Conservation (phyloP, 2,329 filamentous ascomycete species). For the Alternaria triticina region DNA sequence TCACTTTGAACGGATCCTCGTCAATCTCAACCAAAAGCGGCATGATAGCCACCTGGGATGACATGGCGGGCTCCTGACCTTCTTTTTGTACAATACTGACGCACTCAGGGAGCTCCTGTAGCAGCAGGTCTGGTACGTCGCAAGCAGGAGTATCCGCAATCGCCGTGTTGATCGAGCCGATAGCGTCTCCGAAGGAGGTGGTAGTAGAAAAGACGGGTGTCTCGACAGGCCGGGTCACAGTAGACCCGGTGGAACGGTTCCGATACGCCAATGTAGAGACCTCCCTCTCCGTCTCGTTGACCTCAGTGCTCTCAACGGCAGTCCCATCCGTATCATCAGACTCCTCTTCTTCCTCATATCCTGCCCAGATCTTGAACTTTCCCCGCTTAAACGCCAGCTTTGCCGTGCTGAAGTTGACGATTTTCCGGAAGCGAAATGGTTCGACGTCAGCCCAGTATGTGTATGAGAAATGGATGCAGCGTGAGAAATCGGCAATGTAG, state of each 20-base stretch:
- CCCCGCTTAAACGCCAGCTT: background rate
- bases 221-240: background rate
- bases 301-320: background rate
- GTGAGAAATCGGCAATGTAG: background rate
- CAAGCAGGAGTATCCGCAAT: background rate
- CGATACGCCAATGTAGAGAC: background rate
- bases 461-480: background rate
- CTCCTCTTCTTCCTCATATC: background rate
- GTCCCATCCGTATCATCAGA: background rate
- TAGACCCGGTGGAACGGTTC: background rate
- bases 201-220: background rate
- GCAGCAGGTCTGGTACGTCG: background rate
- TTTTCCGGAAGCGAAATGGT: background rate
- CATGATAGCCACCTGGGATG: background rate
- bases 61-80: background rate
- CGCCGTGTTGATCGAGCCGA: background rate
- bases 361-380: background rate
- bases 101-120: background rate
- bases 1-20: conserved; percentile 17
- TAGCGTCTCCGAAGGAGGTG: background rate
- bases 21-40: background rate
- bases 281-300: background rate
- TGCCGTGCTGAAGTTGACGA: background rate
- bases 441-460: background rate
- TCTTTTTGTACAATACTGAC: background rate